Percentiles rank a stretch among this genome's conserved stretches.
Evolutionary conservation across 192 early-diverging fungal genomes (phyloP).

Genomic region (Backusella australiensis): DNA sequence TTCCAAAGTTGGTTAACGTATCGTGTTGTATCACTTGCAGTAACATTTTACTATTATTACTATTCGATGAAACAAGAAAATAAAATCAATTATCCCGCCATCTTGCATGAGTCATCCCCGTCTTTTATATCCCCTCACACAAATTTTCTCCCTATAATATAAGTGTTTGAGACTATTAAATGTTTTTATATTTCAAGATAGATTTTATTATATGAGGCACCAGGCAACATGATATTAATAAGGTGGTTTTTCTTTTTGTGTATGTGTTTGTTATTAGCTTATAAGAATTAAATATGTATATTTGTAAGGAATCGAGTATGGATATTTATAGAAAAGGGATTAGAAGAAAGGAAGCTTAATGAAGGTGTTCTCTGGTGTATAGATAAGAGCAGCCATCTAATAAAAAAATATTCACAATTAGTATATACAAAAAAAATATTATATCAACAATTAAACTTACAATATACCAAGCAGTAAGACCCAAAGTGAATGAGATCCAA

Average conservation of each 20-base stretch:
- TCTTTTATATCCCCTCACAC: background rate
- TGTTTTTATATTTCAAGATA: background rate
- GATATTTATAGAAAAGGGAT: background rate
- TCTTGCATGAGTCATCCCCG: background rate
- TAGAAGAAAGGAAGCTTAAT: slow-evolving; percentile 23
- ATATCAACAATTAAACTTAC: too few relatives aligned
- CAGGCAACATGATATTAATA: background rate
- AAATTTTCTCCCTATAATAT: background rate
- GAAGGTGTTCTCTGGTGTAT: slow-evolving; percentile 1
- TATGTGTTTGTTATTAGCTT: background rate
- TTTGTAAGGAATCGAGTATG: background rate
- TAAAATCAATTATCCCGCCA: background rate
- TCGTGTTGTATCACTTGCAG: background rate
- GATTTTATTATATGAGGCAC: slow-evolving; percentile 2
- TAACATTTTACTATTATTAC: background rate
- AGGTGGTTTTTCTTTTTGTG: background rate
- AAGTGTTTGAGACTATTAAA: background rate
- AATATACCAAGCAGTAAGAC: slow-evolving; percentile 27
- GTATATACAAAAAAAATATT: too few relatives aligned
- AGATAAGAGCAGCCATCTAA: slow-evolving; percentile 17
- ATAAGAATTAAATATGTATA: background rate
- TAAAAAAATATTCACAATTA: too few relatives aligned
- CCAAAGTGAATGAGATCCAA: slow-evolving; percentile 29
- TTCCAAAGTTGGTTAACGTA: background rate
- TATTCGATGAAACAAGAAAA: background rate